Evolutionary conservation across 2,329 filamentous ascomycete genomes (phyloP), one percentile per base, ranked within the genome.

Genomic region (Trichophyton benhamiae): DNA sequence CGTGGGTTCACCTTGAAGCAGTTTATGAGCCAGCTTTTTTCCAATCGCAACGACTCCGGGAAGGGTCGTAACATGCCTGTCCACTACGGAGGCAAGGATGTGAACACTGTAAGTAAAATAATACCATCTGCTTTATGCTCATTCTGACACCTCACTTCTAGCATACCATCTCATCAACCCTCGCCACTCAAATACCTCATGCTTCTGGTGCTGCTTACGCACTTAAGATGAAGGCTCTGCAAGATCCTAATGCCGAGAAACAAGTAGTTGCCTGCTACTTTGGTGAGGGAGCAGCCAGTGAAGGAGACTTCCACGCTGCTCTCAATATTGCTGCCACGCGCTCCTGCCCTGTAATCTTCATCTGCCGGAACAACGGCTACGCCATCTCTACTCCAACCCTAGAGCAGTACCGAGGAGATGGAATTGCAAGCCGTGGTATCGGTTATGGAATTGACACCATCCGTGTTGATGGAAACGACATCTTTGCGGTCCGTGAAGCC

Each of bases 371-470:
- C 75, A 96, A 96, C 70, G 91, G 91, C 0, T 96, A 89, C 70
- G 90, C 91, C 20, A 96, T 96, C 66, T 90, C 87, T 0, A 96
- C 91, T 0, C 89, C 91, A 0, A 95, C 90, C 0, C 78, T 92
- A 9, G 91, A 96, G 68, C 91, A 96, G 69, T 96, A 96, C 72
- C 85, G 90, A 1, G 91, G 91, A 11, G 91, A 96, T 68, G 91
- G 91, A 3, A 96, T 96, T 67, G 91, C 91, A 7, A 90, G 87
- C 58, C 83, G 91, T 38, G 91, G 90, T 22, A 82, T 91, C 8
- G 91, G 91, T 0, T 96, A 96, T 71, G 91, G 91, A n/a, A 95
- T 96, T 66, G 89, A 95, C 67, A 95, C 91, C 0, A 88, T 96
- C 64, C 84, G 91, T 30, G 87, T 96, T 0, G 91, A 96, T 69